Evolutionary conservation across 2,329 filamentous ascomycete species (phyloP), one percentile per base, ranked within the genome.

Genomic region (Knufia petricola): DNA sequence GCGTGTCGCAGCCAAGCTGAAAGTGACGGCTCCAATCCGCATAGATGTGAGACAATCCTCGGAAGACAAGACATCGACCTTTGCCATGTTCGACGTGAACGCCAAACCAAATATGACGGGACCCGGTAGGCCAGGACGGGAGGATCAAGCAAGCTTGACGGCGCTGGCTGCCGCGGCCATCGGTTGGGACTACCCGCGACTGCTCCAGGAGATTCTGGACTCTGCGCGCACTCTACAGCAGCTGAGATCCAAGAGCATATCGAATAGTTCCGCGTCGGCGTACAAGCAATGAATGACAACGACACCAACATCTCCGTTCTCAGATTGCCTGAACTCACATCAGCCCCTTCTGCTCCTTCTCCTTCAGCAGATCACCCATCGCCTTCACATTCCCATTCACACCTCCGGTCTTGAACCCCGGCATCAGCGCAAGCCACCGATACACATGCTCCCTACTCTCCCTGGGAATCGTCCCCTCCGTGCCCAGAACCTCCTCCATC

Each of bases 101-200:
- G 72, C 75, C 68, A 74, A 75, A 56, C 71, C 71, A 64, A 71
- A 72, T 41, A 71, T 71, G 65, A 73, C 69, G 3, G 72, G 70
- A 0, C 69, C 71, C 2, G 71, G 71, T 2, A 61, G 71, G 12
- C 69, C 70, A 1, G 70, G 70, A 0, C 61, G 72, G 10, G 68
- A 74, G 9, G 63, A 74, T 45, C 71, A 76, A 55, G 68, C 69
- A 0, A 72, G 71, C 51, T 52, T 75, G 12, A 71, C 65, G 2
- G 68, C 55, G 1, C 61, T 73, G 32, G 70, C 72, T 4, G 72
- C 71, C 7, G 55, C 58, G 2, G 63, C 60, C 2, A 50, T 70
- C 7, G 69, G 68, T 0, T 73, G 70, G 69, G 66, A 69, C 34
- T 73, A 70, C 55, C 36, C 55, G 3, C 59, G 51, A 1, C 58